Base-by-base conservation (phyloP, 2,329 filamentous ascomycete genomes). In the Exophiala calicioides region DNA sequence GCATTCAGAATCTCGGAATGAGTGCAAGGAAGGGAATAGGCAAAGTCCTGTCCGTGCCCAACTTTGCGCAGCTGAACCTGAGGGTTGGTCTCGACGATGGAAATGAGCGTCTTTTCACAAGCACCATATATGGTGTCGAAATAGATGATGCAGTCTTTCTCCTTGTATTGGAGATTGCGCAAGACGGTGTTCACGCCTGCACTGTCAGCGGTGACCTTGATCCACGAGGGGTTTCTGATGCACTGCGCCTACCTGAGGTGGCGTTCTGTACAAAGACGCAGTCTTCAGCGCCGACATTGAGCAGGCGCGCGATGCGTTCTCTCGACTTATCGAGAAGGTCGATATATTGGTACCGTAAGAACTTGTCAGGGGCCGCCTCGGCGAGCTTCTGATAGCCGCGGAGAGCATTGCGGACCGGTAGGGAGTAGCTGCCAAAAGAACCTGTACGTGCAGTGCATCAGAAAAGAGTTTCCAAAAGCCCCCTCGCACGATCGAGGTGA, bases 261-360 rank as follows among this genome's bases (percentile, higher is more conserved):
- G 90, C 88, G 64, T 96, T 96, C 47, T 79, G 72, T 1, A 95
- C 82, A 55, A 94, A 84, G 1, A 95, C 89, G 29, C 87, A 71
- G 7, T 83, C 81, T 7, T 84, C 75, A 1, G 73, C 62, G 0
- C 84, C 81, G 0, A 79, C 84, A 50, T 86, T 79, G 50, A 96
- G 70, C 16, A 88, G 60, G 18, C 71, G 64, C 1, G 87, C 85
- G 3, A 90, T 70, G 3, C 82, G 83, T 26, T 66, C 69, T 6
- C 88, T 83, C 7, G 78, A 78, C 53, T 78, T 71, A 53, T 87
- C 81, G 1, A 95, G 75, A 7, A 82, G 71, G 3, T 68, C 60
- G 0, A 82, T 77, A 53, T 82, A 82, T 2, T 79, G 74, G 62
- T 85, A 86, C 18, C 86, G 81, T 62, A 91, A 82, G 70, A 90